Evolutionary conservation across 2,329 filamentous ascomycete genomes (phyloP).

Genomic region (Alternaria angustiovoidea): DNA sequence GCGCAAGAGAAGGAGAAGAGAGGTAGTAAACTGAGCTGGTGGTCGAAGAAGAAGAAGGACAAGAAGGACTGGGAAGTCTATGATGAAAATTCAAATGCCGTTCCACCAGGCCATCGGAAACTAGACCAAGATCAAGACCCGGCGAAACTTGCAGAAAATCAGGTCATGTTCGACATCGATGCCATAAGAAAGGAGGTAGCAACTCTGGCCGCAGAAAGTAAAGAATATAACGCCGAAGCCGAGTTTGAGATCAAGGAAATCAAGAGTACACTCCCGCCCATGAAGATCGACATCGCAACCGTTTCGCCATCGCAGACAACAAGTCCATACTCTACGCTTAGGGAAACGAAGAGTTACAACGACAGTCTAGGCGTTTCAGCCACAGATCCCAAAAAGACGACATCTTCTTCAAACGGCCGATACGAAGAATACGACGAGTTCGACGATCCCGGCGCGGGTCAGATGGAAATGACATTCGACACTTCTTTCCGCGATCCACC

Average conservation of each 20-base stretch:
- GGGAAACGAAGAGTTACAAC: slow-evolving; percentile 55
- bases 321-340: slow-evolving; percentile 38
- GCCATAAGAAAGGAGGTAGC: slow-evolving; percentile 76
- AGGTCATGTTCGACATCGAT: slow-evolving; percentile 91
- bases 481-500: slow-evolving; percentile 42
- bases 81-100: slow-evolving; percentile 64
- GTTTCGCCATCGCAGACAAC: slow-evolving; percentile 27
- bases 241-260: slow-evolving; percentile 77
- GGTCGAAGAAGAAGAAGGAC: slow-evolving; percentile 80
- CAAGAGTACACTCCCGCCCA: slow-evolving; percentile 86
- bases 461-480: slow-evolving; percentile 57
- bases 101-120: slow-evolving; percentile 16
- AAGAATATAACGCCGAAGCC: slow-evolving; percentile 36
- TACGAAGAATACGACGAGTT: slow-evolving; percentile 50
- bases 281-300: slow-evolving; percentile 70
- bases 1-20: slow-evolving; percentile 66
- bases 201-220: slow-evolving; percentile 76
- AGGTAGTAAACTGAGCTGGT: slow-evolving; percentile 69
- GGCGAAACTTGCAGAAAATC: slow-evolving; percentile 62
- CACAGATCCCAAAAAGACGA: slow-evolving; percentile 9
- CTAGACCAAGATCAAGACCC: slow-evolving; percentile 54
- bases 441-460: slow-evolving; percentile 34
- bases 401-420: slow-evolving; percentile 13
- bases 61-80: slow-evolving; percentile 96
- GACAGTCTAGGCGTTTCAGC: slow-evolving; percentile 39